Evolutionary conservation across 495 filamentous ascomycete genomes (phyloP), one percentile per base, ranked within the genome.

Genomic region (Talaromyces adpressus): DNA sequence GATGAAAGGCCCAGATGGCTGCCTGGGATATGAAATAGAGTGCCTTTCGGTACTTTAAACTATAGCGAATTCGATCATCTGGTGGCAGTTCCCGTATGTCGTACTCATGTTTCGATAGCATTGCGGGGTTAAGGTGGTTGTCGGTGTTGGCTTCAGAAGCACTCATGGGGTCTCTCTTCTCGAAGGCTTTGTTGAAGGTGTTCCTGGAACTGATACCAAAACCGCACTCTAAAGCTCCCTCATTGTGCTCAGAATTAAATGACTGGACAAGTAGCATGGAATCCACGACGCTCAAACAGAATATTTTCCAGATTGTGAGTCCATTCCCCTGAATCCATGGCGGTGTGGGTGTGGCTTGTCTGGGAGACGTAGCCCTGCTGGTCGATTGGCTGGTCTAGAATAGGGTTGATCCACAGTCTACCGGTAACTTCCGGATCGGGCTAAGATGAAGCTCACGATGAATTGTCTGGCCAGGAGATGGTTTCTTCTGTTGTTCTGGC

Each of bases 11-110:
- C 70, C 71, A 72, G 52, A 69, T 57, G 27, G 70, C 72, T 4
- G 62, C 36, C 18, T 65, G 70, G 0, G 74, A 69, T 53, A 64
- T 58, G 47, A 66, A 57, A 51, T 64, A 62, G 4, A 76, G 68
- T 57, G 11, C 32, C n/a, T 63, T 66, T 1, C 70, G 71, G 59
- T 71, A 72, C 30, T 49, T 59, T 30, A 66, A 61, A 11, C 69
- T 68, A 3, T 30, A 34, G 4, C 66, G 30, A 14, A 64, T 59
- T 8, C 67, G 67, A 12, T 59, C 51, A 54, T 71, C 65, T 6
- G 67, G 63, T 6, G 70, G 61, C 8, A 72, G 66, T 49, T 76
- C 74, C n/a, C 57, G 57, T 32, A 73, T 69, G 22, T 70, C 62
- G 56, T 66, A 53, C 45, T 51, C 54, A 41, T 60, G 30, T 57